Conservation (phyloP, 805 yeast species). For the Candida pseudoglaebosa region DNA sequence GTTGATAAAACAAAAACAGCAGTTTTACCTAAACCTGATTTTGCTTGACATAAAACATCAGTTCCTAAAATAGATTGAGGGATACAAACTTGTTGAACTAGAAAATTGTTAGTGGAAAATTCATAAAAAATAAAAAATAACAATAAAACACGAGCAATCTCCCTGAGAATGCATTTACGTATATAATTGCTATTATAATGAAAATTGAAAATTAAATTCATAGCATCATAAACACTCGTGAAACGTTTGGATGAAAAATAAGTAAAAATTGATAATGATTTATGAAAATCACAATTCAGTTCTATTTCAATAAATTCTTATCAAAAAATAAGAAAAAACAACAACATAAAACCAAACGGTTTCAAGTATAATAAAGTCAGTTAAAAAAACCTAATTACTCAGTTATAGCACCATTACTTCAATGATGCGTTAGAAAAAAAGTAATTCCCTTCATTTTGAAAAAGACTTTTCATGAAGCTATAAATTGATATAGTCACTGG, state of each 20-base stretch:
- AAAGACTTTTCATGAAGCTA: too few relatives aligned
- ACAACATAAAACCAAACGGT: too few relatives aligned
- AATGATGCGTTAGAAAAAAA: too few relatives aligned
- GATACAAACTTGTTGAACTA: constrained; percentile 96
- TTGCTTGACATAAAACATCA: constrained; percentile 97
- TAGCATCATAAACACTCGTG: not conserved
- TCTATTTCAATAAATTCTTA: too few relatives aligned
- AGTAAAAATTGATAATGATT: not conserved
- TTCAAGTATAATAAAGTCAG: too few relatives aligned
- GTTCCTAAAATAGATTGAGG: constrained; percentile 98
- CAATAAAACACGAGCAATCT: not conserved
- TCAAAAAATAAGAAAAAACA: too few relatives aligned
- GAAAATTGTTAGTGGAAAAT: constrained; percentile 20
- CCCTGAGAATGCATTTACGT: too few relatives aligned
- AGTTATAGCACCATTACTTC: too few relatives aligned
- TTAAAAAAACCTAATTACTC: too few relatives aligned
- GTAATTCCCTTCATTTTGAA: too few relatives aligned
- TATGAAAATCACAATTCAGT: too few relatives aligned
- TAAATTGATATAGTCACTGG: too few relatives aligned
- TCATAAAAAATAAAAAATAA: not conserved
- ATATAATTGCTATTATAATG: not conserved
- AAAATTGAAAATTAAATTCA: not conserved
- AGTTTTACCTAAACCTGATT: constrained; percentile 98
- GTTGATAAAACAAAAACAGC: constrained; percentile 97
- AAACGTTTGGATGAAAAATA: not conserved